Percentiles rank a stretch among this genome's conserved stretches.
phyloP scores from a whole-genome alignment of 2,329 filamentous ascomycete genomes.

The Colletotrichum zoysiae region DNA sequence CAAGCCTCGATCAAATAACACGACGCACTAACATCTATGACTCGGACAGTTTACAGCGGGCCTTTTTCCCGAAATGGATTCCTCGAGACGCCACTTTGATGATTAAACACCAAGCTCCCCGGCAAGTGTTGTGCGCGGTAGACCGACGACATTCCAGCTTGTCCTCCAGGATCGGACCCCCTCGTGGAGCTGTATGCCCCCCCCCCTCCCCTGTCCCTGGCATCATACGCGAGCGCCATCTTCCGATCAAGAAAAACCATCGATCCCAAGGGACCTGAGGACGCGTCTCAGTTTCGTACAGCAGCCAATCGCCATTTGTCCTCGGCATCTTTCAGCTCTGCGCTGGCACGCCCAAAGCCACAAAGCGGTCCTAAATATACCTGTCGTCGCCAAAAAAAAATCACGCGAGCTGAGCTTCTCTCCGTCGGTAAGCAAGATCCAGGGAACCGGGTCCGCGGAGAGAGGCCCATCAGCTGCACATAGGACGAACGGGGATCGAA shows the following conservation, averaged over 20 bases:
- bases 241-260: neutral
- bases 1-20: slow-evolving; percentile 5
- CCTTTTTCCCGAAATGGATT: neutral
- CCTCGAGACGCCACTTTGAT: neutral
- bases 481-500: neutral
- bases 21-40: neutral
- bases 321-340: neutral
- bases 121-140: too few relatives aligned
- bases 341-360: neutral
- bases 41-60: neutral
- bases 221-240: neutral
- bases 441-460: slow-evolving; percentile 1
- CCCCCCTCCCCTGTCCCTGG: neutral
- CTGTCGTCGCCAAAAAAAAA: neutral
- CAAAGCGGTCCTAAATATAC: neutral
- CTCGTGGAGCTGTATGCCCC: too few relatives aligned
- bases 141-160: neutral
- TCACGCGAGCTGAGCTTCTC: slow-evolving; percentile 7
- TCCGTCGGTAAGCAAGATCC: neutral
- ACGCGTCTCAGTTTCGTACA: slow-evolving; percentile 4
- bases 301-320: neutral
- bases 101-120: too few relatives aligned
- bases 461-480: slow-evolving; percentile 9
- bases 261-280: neutral
- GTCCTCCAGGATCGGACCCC: neutral